A percentile compares a stretch with the other conserved stretches of the same genome.
phyloP scores from a whole-genome alignment of 169 alveolate species.

The Plasmodium cynomolgi region DNA sequence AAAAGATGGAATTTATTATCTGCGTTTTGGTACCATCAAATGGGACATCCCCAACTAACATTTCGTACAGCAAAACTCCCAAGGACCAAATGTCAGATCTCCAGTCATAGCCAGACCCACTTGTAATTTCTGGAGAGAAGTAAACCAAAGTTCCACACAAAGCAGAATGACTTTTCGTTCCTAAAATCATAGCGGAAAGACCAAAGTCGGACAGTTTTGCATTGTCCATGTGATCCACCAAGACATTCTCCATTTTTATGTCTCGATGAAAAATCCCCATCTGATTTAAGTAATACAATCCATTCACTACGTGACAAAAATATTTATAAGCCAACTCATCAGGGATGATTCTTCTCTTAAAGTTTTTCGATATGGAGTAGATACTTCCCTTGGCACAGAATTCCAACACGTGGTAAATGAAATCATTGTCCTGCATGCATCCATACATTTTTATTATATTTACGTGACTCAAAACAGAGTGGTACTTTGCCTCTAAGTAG shows the following conservation, averaged over 20 bases:
- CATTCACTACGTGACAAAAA: conserved; percentile 72
- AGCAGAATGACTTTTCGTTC: conserved; percentile 74
- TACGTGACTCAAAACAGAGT: conserved; percentile 68
- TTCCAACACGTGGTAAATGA: conserved; percentile 64
- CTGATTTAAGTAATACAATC: conserved; percentile 70
- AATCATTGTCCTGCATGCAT: conserved; percentile 68
- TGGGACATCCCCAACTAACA: conserved; percentile 92
- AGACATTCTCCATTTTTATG: conserved; percentile 80
- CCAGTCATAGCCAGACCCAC: conserved; percentile 88
- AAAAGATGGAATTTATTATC: conserved; percentile 59
- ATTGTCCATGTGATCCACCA: conserved; percentile 75
- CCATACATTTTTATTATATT: conserved; percentile 75
- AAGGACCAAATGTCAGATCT: conserved; percentile 92
- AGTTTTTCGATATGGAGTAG: conserved; percentile 63
- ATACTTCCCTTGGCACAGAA: conserved; percentile 70
- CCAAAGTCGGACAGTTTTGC: conserved; percentile 81
- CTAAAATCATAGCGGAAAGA: conserved; percentile 65
- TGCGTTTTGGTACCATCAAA: conserved; percentile 83
- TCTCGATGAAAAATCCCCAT: conserved; percentile 83
- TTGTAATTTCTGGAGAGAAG: conserved; percentile 94
- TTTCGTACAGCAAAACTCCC: conserved; percentile 92
- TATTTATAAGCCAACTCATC: conserved; percentile 72
- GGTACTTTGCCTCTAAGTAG: conserved; percentile 65
- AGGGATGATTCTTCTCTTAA: conserved; percentile 64
- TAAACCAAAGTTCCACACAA: conserved; percentile 94